Evolutionary conservation across 495 filamentous ascomycete genomes (phyloP).

Genomic region (Xylaria telfairii): DNA sequence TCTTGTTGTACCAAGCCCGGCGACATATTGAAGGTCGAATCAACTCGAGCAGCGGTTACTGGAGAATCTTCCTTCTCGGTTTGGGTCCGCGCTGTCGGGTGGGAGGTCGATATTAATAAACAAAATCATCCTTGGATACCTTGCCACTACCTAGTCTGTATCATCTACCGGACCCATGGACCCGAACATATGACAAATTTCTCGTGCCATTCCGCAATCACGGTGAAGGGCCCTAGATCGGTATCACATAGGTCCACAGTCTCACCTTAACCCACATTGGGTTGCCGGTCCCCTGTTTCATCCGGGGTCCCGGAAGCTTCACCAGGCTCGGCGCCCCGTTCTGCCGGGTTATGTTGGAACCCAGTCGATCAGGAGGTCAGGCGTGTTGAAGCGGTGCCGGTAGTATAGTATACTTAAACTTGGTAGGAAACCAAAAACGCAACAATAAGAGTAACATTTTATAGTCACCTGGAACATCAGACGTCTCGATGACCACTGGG

Average conservation of each 20-base stretch:
- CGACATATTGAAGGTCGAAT: slow-evolving; percentile 24
- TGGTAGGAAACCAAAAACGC: background rate
- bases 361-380: background rate
- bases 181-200: slow-evolving; percentile 16
- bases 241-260: slow-evolving; percentile 11
- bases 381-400: background rate
- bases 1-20: slow-evolving; percentile 24
- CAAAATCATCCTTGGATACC: background rate
- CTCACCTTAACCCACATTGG: slow-evolving; percentile 17
- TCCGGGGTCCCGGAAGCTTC: slow-evolving; percentile 4
- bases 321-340: slow-evolving; percentile 12
- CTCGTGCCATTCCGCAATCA: slow-evolving; percentile 17
- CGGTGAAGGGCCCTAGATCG: slow-evolving; percentile 17
- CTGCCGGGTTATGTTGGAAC: slow-evolving; percentile 3
- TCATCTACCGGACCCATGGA: background rate
- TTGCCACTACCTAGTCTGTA: background rate
- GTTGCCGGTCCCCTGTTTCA: slow-evolving; percentile 3
- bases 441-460: background rate
- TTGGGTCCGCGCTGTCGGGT: slow-evolving; percentile 19
- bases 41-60: background rate
- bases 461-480: background rate
- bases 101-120: slow-evolving; percentile 17
- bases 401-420: background rate
- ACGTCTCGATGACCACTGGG: background rate
- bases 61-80: background rate